A percentile compares a stretch with the other conserved stretches of the same genome.
Conservation (phyloP, 345 rosid species). For the Gossypium australe region DNA sequence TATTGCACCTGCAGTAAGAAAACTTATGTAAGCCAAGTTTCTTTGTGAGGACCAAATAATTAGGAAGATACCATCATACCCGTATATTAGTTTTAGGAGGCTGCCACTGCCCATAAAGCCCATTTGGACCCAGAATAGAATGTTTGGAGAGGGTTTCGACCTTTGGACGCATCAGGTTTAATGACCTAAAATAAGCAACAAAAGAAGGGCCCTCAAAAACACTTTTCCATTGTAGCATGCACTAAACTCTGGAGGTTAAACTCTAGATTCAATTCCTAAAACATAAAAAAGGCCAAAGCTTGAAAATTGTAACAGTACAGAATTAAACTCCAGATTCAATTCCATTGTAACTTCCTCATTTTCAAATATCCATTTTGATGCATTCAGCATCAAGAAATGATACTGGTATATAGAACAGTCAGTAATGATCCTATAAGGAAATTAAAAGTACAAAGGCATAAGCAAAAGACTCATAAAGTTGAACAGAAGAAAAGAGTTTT, state of each 20-base stretch:
- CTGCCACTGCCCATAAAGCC: constrained; percentile 80
- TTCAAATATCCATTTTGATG: neutral
- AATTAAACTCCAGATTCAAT: neutral
- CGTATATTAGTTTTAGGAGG: constrained; percentile 51
- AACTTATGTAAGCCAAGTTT: constrained; percentile 21
- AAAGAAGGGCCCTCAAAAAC: constrained; percentile 7
- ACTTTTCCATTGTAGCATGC: constrained; percentile 6
- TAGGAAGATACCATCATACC: constrained; percentile 35
- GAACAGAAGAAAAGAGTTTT: neutral
- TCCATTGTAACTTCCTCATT: neutral
- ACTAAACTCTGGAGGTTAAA: neutral
- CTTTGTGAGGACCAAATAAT: constrained; percentile 5
- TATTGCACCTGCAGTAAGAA: constrained; percentile 54
- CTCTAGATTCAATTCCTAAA: neutral
- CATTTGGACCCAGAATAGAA: constrained; percentile 85
- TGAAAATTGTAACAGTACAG: neutral
- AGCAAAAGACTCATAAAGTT: neutral
- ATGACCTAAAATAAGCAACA: constrained; percentile 45
- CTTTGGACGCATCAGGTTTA: constrained; percentile 53
- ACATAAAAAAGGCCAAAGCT: neutral
- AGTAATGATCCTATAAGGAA: neutral
- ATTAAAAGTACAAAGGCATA: neutral
- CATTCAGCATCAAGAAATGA: neutral
- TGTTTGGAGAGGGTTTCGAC: constrained; percentile 87
- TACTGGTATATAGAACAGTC: neutral